These are phyloP conservation scores for Mrakia hoshinonis DNA, from an alignment of 768 basidiomycete genomes.

Conservation along the genomic window DNA sequence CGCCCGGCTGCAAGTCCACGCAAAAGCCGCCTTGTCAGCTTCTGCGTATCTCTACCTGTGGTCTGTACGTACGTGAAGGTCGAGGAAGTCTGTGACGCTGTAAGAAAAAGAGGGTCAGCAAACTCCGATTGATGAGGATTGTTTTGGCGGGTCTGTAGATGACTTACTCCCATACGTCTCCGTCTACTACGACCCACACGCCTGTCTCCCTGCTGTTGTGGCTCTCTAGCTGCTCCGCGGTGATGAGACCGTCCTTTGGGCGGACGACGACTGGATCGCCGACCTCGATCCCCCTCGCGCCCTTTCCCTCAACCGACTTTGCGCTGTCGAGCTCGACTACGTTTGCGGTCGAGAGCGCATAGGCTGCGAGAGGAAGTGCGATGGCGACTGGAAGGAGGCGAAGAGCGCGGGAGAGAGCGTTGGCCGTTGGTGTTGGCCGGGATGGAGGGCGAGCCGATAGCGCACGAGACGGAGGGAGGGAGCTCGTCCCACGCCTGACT, in stretches of 20 bases:
- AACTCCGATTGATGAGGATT: not conserved
- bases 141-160: not conserved
- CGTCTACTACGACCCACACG: constrained; percentile 9
- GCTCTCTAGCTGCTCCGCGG: not conserved
- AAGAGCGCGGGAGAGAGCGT: not conserved
- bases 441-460: too few species aligned
- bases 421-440: not conserved
- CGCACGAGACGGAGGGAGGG: too few species aligned
- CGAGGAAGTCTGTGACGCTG: constrained; percentile 1
- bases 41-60: not conserved
- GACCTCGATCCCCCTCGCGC: too few species aligned
- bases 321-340: not conserved
- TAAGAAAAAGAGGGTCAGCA: not conserved
- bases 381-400: not conserved
- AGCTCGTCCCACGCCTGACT: too few species aligned
- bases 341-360: not conserved
- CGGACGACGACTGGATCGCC: not conserved
- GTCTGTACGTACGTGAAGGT: not conserved
- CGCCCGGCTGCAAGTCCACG: constrained; percentile 15
- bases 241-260: not conserved
- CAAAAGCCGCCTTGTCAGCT: not conserved
- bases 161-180: constrained; percentile 21
- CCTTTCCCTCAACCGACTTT: not conserved
- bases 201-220: constrained; percentile 1
- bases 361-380: not conserved